Evolutionary conservation across 225 moss, liverwort and hornwort genomes (phyloP).

Genomic region (Neckera pumila): DNA sequence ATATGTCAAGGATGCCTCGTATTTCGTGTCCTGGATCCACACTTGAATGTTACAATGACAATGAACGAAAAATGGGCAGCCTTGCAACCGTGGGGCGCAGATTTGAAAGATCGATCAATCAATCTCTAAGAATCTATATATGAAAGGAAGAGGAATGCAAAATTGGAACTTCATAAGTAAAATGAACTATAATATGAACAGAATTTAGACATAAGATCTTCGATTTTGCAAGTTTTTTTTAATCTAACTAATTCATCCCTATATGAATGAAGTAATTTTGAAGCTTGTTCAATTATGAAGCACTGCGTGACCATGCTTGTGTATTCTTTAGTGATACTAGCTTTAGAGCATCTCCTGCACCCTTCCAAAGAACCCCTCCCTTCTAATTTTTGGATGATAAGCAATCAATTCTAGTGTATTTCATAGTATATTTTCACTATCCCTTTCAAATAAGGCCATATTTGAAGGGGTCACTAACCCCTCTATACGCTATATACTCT

Average conservation of each 20-base stretch:
- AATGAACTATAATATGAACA: too few species aligned
- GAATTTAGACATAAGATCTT: not conserved
- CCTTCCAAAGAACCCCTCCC: too few species aligned
- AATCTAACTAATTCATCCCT: not conserved
- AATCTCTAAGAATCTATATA: not conserved
- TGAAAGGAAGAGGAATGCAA: not conserved
- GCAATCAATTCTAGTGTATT: too few species aligned
- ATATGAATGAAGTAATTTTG: not conserved
- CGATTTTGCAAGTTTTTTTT: not conserved
- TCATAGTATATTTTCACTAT: too few species aligned
- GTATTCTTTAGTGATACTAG: not conserved
- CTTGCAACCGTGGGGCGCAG: too few species aligned
- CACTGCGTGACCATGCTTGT: not conserved
- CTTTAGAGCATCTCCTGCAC: too few species aligned
- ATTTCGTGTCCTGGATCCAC: not conserved
- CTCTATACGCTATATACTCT: too few species aligned
- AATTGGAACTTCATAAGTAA: not conserved
- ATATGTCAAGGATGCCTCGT: not conserved
- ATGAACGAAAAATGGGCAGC: not conserved
- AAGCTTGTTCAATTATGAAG: not conserved
- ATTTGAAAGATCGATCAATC: too few species aligned
- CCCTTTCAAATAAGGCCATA: too few species aligned
- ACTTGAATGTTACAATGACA: not conserved
- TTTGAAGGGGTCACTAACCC: too few species aligned
- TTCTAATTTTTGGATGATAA: too few species aligned